Evolutionary conservation across 106 monocot genomes (phyloP).

Genomic region (Allium sativum): DNA sequence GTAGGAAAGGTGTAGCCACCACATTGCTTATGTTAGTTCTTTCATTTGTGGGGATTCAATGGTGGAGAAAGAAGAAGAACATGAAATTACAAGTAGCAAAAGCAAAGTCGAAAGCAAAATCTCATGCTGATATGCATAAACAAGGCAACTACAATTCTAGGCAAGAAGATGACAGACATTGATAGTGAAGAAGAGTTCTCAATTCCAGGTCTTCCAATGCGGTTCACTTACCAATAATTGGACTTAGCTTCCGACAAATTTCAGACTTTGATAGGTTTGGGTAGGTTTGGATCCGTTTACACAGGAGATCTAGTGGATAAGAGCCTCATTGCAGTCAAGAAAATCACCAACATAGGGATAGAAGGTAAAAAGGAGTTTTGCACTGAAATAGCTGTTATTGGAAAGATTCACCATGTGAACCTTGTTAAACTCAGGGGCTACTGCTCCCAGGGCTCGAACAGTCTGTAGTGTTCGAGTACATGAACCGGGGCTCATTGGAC

Average conservation of each 20-base stretch:
- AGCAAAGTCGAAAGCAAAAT: too few relatives aligned
- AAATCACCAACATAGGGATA: constrained; percentile 31
- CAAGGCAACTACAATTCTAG: constrained; percentile 17
- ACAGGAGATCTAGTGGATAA: constrained; percentile 65
- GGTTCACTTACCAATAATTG: constrained; percentile 53
- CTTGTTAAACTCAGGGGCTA: constrained; percentile 80
- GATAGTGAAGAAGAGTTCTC: constrained; percentile 25
- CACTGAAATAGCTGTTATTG: constrained; percentile 92
- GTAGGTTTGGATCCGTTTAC: constrained; percentile 85
- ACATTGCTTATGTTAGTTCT: constrained; percentile 11
- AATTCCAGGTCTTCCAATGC: constrained; percentile 72
- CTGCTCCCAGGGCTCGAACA: constrained; percentile 52
- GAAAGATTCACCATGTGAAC: constrained; percentile 88
- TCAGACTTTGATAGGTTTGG: constrained; percentile 52
- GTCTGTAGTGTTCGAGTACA: constrained; percentile 89
- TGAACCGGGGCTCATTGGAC: constrained; percentile 86
- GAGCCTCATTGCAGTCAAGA: constrained; percentile 66
- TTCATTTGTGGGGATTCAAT: constrained; percentile 10
- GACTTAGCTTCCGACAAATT: constrained; percentile 45
- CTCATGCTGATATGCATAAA: constrained; percentile 9
- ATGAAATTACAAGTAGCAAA: not conserved
- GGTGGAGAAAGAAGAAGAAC: constrained; percentile 24
- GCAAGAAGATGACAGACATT: not conserved
- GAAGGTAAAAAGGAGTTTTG: constrained; percentile 73
- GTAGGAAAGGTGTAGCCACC: constrained; percentile 26